Conservation (phyloP, 2,329 filamentous ascomycete species). For the Epichloe brachyelytri region DNA sequence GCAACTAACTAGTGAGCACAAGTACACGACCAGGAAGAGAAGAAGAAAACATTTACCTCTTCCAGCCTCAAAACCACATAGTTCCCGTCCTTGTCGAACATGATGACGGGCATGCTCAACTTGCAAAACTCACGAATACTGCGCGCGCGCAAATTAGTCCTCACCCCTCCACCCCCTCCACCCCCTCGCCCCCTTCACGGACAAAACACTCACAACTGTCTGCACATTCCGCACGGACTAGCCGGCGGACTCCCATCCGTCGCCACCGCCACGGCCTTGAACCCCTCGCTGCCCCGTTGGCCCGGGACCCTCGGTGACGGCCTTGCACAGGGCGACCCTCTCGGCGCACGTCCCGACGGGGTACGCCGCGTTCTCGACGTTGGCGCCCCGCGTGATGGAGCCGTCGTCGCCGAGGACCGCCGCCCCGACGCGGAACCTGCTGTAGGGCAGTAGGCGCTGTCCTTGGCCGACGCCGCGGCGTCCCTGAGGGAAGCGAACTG, state of each 20-base stretch:
- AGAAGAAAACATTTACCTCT: constrained; percentile 34
- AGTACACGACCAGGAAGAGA: neutral
- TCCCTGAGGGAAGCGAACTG: constrained; percentile 54
- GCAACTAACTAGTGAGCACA: constrained; percentile 32
- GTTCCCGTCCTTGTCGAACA: constrained; percentile 77
- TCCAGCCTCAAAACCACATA: constrained; percentile 58
- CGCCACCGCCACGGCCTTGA: constrained; percentile 73
- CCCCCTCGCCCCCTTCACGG: no score
- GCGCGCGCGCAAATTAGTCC: no score
- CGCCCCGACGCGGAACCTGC: constrained; percentile 79
- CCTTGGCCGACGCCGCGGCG: constrained; percentile 57
- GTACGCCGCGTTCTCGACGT: constrained; percentile 87
- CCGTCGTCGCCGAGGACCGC: constrained; percentile 50
- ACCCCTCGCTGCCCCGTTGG: constrained; percentile 24
- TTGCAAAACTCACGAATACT: constrained; percentile 67
- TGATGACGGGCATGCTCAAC: constrained; percentile 63
- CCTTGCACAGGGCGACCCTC: constrained; percentile 73
- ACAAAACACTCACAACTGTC: constrained; percentile 57
- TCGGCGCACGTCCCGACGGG: constrained; percentile 95
- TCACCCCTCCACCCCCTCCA: no score
- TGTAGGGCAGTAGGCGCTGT: constrained; percentile 82
- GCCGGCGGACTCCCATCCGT: constrained; percentile 61
- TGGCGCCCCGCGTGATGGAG: constrained; percentile 47
- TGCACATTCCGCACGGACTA: constrained; percentile 89
- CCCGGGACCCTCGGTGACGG: constrained; percentile 44